Percentiles rank a stretch among this genome's conserved stretches.
Conservation (phyloP, 768 basidiomycete species). For the Pholiota molesta region DNA sequence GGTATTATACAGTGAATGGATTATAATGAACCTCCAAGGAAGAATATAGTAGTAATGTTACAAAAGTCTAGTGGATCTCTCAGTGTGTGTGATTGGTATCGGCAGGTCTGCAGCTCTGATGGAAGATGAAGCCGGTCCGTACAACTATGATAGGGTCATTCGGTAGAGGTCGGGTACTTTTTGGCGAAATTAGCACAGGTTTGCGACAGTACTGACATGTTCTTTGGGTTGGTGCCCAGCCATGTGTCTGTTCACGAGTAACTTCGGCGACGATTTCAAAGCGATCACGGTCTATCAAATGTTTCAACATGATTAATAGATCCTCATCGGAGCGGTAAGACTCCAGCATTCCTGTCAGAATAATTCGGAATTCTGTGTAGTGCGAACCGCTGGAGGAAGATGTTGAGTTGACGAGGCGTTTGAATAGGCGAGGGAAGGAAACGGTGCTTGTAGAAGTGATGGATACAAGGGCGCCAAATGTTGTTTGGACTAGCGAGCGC, state of each 20-base stretch:
- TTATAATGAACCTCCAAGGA: neutral
- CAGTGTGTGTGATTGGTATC: neutral
- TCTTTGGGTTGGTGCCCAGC: slow-evolving; percentile 59
- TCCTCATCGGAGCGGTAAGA: slow-evolving; percentile 93
- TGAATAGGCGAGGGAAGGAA: slow-evolving; percentile 93
- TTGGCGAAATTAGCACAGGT: slow-evolving; percentile 27
- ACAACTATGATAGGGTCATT: slow-evolving; percentile 21
- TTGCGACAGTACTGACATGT: slow-evolving; percentile 58
- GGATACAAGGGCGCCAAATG: slow-evolving; percentile 84
- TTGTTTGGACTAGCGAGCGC: slow-evolving; percentile 79
- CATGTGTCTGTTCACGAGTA: slow-evolving; percentile 56
- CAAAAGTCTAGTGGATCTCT: neutral
- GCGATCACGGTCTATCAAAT: slow-evolving; percentile 79
- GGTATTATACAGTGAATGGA: neutral
- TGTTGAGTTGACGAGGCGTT: slow-evolving; percentile 81
- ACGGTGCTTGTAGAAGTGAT: slow-evolving; percentile 76
- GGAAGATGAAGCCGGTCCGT: slow-evolving; percentile 62
- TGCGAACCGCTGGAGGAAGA: slow-evolving; percentile 61
- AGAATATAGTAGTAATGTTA: slow-evolving; percentile 11
- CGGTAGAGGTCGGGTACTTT: neutral
- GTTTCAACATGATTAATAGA: slow-evolving; percentile 82
- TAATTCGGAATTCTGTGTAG: slow-evolving; percentile 90
- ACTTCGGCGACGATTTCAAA: slow-evolving; percentile 71
- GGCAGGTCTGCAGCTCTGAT: slow-evolving; percentile 41
- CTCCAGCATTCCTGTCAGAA: slow-evolving; percentile 94